Evolutionary conservation across 352 stramenopile genomes (phyloP), one percentile per base, ranked within the genome.

Genomic region (Detonula confervacea): DNA sequence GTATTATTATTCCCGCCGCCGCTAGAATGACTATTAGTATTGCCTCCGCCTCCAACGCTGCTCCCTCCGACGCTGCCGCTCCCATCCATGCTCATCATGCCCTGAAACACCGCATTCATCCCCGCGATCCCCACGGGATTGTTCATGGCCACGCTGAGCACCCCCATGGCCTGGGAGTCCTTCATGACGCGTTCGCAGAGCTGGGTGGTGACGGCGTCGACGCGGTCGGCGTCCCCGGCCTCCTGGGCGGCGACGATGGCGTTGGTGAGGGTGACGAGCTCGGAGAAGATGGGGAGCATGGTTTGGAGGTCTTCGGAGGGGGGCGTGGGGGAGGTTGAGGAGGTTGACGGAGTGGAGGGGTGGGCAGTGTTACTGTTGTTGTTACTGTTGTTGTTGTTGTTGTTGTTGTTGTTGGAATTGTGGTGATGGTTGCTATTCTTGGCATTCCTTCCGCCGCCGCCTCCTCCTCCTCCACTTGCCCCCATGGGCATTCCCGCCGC

Each of bases 351-450:
- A n/a, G n/a, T n/a, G n/a, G n/a, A n/a, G n/a, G n/a, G 63, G 61
- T n/a, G n/a, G 56, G 64, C 64, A n/a, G 66, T 73, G 66, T 29
- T 65, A 22, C 44, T 66, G 62, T 66, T 80, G 35, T n/a, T 77
- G 46, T 11, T 39, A 42, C 29, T 73, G 14, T 16, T 71, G 37
- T 39, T 56, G 16, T 25, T 39, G 44, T 18, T 49, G 7, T 18
- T 56, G 1, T 12, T 22, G 24, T 57, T 52, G 25, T 55, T 67
- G 16, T 68, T 75, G 54, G 54, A 22, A 39, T 56, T 74, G 11
- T 46, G 57, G 29, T 52, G 8, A 33, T 29, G 8, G 14, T n/a
- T 14, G 24, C 44, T 52, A n/a, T 29, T 59, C 25, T 52, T 46
- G 7, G n/a, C n/a, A n/a, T n/a, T n/a, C n/a, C n/a, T n/a, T n/a